Percentiles rank a stretch among this genome's conserved stretches.
These are phyloP conservation scores for Przewalskia tangutica DNA, from an alignment of 257 asterid genomes.

Conservation along the genomic window DNA sequence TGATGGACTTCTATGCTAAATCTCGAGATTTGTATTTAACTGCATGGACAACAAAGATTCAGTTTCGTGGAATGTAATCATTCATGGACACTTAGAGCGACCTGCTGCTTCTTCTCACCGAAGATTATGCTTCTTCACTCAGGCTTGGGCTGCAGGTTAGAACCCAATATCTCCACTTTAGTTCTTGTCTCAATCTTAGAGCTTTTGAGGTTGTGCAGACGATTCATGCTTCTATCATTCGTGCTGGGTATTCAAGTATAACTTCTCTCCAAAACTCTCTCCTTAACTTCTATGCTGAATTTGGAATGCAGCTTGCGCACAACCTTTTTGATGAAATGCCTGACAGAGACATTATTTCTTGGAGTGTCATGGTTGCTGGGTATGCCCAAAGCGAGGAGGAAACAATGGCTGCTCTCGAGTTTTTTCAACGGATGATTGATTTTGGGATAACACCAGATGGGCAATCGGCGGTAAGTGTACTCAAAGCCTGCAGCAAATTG, in stretches of 20 bases:
- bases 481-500: conserved; percentile 57
- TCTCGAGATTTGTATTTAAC: conserved; percentile 46
- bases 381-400: conserved; percentile 33
- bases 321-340: conserved; percentile 57
- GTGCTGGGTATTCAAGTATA: conserved; percentile 39
- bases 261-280: conserved; percentile 67
- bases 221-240: conserved; percentile 52
- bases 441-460: conserved; percentile 49
- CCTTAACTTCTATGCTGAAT: conserved; percentile 46
- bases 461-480: conserved; percentile 50
- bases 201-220: conserved; percentile 29
- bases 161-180: conserved; percentile 69
- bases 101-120: conserved; percentile 25
- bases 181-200: conserved; percentile 39
- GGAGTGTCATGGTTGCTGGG: conserved; percentile 71
- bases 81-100: conserved; percentile 44
- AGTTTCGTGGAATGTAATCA: conserved; percentile 78
- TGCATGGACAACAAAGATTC: conserved; percentile 45
- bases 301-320: conserved; percentile 43
- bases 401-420: conserved; percentile 25
- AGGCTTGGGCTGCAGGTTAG: conserved; percentile 42
- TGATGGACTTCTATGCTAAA: conserved; percentile 65
- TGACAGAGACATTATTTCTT: conserved; percentile 66
- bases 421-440: conserved; percentile 44
- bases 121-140: conserved; percentile 42